Base-by-base conservation (phyloP, 2,329 filamentous ascomycete species). In the Penicillium nordicum region DNA sequence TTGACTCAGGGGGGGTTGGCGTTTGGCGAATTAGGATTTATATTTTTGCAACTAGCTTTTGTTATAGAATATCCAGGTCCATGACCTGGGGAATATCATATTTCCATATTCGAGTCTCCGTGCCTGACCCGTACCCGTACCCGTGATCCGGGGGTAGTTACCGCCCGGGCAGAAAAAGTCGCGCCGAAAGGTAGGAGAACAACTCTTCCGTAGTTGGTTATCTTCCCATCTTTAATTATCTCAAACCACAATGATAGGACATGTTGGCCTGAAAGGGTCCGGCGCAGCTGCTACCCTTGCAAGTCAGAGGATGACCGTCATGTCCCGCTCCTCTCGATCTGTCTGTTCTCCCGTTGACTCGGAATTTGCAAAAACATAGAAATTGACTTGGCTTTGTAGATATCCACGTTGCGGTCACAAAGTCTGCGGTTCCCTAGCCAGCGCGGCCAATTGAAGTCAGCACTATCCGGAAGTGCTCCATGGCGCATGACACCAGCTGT, bases 251-350 rank as follows among this genome's bases (percentile, higher is more conserved):
- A 86, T 86, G 83, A 74, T 85, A 69, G 79, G 80, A 68, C 80
- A 80, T 63, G 79, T 78, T 78, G 79, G 81, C 63, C 66, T 84
- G 53, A 74, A 78, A 59, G 79, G 76, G 72, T 75, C 78, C 57
- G 71, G 72, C 67, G 75, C 77, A 51, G 73, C 77, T 61, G 70
- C 78, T 62, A 75, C 73, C 43, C 52, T 70, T 57, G 63, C 66
- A 50, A 70, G 65, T 55, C 67, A 69, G 63, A 63, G 64, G 57
- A 62, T 68, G 53, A 56, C 64, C 58, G 57, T 63, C 25, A 63
- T 68, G 40, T 61, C 68, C 25, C 67, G 64, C 55, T 69, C 69
- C 30, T 63, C 64, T 53, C 69, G 73, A 67, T 71, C 71, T 64
- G 75, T 76, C 68, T 40, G 70, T 69, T n/a, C 40, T 51, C 45